These are phyloP conservation scores for Ogataea ramenticola DNA, from an alignment of 805 yeast species.

Conservation along the genomic window DNA sequence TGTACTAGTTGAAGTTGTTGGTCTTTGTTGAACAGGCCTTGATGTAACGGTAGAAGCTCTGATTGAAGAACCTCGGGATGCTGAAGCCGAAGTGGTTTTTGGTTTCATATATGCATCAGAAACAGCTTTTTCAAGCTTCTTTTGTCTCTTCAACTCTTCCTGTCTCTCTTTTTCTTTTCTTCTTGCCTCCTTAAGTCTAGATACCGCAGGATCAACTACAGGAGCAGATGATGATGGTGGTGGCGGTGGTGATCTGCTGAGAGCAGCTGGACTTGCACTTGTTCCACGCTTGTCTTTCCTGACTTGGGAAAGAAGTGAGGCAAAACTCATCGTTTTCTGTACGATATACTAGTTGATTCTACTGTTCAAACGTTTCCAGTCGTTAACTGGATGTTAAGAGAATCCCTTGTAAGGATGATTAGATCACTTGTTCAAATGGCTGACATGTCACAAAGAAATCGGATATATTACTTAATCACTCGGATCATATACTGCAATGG, in stretches of 20 bases:
- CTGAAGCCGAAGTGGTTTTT: not conserved
- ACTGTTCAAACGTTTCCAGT: too few relatives aligned
- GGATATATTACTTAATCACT: too few relatives aligned
- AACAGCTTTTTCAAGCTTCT: constrained; percentile 5
- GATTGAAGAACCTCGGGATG: not conserved
- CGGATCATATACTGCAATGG: too few relatives aligned
- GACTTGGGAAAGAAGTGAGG: constrained; percentile 20
- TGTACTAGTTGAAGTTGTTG: not conserved
- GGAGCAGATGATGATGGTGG: constrained; percentile 11
- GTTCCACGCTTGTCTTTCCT: not conserved
- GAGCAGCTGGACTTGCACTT: too few relatives aligned
- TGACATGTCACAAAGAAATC: too few relatives aligned
- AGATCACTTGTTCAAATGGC: too few relatives aligned
- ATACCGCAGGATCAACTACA: constrained; percentile 61
- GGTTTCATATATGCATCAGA: not conserved
- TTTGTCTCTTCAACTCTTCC: constrained; percentile 1
- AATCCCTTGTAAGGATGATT: too few relatives aligned
- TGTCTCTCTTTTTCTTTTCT: constrained; percentile 39
- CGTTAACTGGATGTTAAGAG: too few relatives aligned
- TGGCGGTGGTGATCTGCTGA: not conserved
- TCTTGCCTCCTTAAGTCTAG: constrained; percentile 59
- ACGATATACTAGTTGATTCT: too few relatives aligned
- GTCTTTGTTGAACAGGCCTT: not conserved
- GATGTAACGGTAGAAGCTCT: too few relatives aligned
- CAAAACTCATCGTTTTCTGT: constrained; percentile 12